Percentiles rank a stretch among this genome's conserved stretches.
Conservation (phyloP, 352 stramenopile species). For the Thalassiosira hispida region DNA sequence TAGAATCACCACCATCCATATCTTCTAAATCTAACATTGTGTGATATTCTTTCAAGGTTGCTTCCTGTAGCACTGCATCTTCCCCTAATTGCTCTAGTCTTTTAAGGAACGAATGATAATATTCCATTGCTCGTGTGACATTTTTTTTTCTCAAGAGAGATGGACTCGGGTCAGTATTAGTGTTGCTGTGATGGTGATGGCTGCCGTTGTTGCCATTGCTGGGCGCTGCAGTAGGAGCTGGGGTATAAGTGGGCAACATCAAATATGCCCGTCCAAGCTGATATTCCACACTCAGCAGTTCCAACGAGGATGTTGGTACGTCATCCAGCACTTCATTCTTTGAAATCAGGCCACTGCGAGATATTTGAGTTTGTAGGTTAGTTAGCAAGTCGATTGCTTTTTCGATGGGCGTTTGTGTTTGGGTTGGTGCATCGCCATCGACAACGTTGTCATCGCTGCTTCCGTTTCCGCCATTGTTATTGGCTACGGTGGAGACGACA, state of each 20-base stretch:
- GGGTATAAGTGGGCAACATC: slow-evolving; percentile 43
- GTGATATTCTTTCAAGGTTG: slow-evolving; percentile 65
- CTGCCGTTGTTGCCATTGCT: background rate
- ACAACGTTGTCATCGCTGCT: background rate
- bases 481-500: background rate
- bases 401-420: slow-evolving; percentile 27
- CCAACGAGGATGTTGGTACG: slow-evolving; percentile 68
- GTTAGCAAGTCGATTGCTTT: slow-evolving; percentile 16
- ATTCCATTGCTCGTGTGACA: slow-evolving; percentile 55
- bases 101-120: slow-evolving; percentile 68
- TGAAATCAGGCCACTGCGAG: slow-evolving; percentile 48
- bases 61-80: slow-evolving; percentile 46
- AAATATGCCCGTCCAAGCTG: slow-evolving; percentile 66
- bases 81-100: slow-evolving; percentile 63
- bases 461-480: background rate
- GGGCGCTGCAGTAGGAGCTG: background rate
- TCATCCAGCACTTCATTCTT: slow-evolving; percentile 75
- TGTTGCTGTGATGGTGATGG: slow-evolving; percentile 5
- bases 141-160: slow-evolving; percentile 53
- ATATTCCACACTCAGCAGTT: slow-evolving; percentile 72
- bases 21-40: slow-evolving; percentile 50
- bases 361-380: slow-evolving; percentile 27
- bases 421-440: background rate
- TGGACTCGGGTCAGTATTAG: background rate
- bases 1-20: background rate